Base-by-base conservation (phyloP, 768 basidiomycete genomes). In the Sarcodon sp. region DNA sequence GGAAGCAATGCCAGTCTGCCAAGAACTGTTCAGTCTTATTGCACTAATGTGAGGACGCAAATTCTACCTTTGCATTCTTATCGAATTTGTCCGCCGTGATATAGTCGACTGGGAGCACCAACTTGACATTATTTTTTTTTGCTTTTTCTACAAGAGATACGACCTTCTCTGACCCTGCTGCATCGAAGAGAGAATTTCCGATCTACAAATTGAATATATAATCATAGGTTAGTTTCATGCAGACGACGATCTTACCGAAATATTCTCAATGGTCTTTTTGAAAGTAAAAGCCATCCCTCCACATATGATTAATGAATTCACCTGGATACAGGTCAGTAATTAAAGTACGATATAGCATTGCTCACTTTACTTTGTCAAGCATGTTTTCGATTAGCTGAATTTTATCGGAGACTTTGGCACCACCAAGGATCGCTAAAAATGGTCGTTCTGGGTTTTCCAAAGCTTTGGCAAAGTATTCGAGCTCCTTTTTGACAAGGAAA, bases 251-350 rank as follows among this genome's bases (percentile, higher is more conserved):
- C 76, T 53, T 58, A 87, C 90, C 44, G 78, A 63, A 43, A 91
- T 73, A 51, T 79, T 73, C 50, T 97, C 77, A 49, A 94, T 72
- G 6, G 82, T 86, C 72, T 97, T 98, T 69, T 93, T 91, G 77
- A 99, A 99, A 49, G 94, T 99, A 70, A 96, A 99, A 34, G 90
- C 88, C 94, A 99, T 99, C 31, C 94, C 94, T 59, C 94, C 94
- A 54, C 90, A 87, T 56, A 99, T 87, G 63, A 99, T 97, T 54
- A 99, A 71, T 18, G 86, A 87, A 69, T 99, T 72, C 66, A 98
- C 94, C 87, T 91, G 53, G 7, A 44, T 44, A 8, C 47, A 35
- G 35, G 21, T 46, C 33, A 50, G 46, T 46, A 44, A 45, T 36
- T 45, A 15, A 52, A 32, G 46, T 4, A 16, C 16, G 13, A 36